Evolutionary conservation across 768 basidiomycete genomes (phyloP), one percentile per base, ranked within the genome.

Genomic region (Thelephora ganbajun): DNA sequence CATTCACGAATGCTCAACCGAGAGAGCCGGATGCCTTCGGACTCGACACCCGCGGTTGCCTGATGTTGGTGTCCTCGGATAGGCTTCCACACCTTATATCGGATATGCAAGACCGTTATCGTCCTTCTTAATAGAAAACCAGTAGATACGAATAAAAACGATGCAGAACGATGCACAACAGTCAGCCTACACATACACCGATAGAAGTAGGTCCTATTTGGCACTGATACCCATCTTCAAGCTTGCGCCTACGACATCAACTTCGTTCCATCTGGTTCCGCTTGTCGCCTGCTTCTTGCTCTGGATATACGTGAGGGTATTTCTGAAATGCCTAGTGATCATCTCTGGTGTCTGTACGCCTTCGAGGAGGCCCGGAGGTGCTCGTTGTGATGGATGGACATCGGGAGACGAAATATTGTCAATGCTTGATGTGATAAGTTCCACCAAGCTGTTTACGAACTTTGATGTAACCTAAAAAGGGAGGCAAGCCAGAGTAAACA

Each of bases 381-480:
- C 86, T 20, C 89, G 80, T 54, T 89, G 81, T 0, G 88, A 81
- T 0, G 91, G 87, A 57, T 94, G 90, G 2, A 91, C 77, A 58
- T 93, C 88, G 14, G 83, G 80, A 0, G 85, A 84, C 34, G 83
- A 76, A 56, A 97, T 88, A 52, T 76, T 80, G 67, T 99, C 96
- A 61, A 98, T 91, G 57, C 85, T 90, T 5, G 85, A 83, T 1
- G 90, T 88, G 63, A 99, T 93, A 16, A 98, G 74, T 57, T 98
- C 94, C 14, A 98, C 91, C 39, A 99, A 76, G 51, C 86, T 90
- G 64, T 94, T 97, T 52, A 98, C 83, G 56, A 94, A 98, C 69
- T 96, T 96, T 11, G 94, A 80, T 26, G 92, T 91, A 48, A 94
- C 73, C 89, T 93, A 59, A 6, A 49, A 13, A 43, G 36, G 22